Evolutionary conservation across 2,329 filamentous ascomycete genomes (phyloP).

Genomic region (Fusarium brevicatenulatum): DNA sequence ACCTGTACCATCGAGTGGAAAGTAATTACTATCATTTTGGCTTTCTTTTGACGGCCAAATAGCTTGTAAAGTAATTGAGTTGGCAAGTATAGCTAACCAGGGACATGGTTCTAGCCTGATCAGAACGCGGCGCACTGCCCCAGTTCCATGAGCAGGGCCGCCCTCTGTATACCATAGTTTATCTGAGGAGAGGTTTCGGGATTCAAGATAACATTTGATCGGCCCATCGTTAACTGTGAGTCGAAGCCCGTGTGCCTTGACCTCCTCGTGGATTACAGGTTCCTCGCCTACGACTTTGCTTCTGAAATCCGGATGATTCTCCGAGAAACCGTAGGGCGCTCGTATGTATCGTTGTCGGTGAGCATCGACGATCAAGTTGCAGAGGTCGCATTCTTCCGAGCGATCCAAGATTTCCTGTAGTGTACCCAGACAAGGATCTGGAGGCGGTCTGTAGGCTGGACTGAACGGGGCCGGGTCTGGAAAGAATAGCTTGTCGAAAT

Average conservation of each 20-base stretch:
- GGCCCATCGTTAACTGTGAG: not conserved
- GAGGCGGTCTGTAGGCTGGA: too few species aligned
- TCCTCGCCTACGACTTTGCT: not conserved
- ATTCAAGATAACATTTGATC: not conserved
- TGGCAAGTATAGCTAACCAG: not conserved
- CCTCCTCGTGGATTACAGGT: not conserved
- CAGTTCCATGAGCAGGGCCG: not conserved
- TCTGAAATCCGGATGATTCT: not conserved
- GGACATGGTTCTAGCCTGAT: slow-evolving; percentile 5
- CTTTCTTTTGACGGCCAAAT: not conserved
- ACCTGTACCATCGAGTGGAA: not conserved
- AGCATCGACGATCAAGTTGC: not conserved
- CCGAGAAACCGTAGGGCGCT: not conserved
- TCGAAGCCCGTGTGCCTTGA: slow-evolving; percentile 6
- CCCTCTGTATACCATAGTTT: not conserved
- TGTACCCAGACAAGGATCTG: not conserved
- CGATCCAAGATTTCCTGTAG: slow-evolving; percentile 7
- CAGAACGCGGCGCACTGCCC: not conserved
- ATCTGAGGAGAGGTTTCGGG: not conserved
- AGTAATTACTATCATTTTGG: rapidly evolving
- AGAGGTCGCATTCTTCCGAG: not conserved
- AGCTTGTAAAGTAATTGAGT: not conserved
- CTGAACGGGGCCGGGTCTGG: not conserved
- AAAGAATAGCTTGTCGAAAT: slow-evolving; percentile 10
- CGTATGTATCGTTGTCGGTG: slow-evolving; percentile 6